Evolutionary conservation across 345 rosid genomes (phyloP).

Genomic region (Mallotus nudiflorus): DNA sequence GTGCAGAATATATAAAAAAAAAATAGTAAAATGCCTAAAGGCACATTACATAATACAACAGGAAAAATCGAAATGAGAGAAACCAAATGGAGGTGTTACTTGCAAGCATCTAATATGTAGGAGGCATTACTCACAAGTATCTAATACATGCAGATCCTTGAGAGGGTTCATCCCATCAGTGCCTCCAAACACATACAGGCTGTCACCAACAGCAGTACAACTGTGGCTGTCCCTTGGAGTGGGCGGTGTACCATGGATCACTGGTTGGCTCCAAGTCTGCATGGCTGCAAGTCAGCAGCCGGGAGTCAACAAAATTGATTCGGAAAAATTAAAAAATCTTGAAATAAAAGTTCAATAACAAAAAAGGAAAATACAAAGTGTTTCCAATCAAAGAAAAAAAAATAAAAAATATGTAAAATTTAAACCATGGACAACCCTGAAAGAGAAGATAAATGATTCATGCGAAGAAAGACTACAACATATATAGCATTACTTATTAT

Average conservation of each 20-base stretch:
- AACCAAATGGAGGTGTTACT: constrained; percentile 27
- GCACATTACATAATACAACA: background rate
- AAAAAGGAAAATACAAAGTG: background rate
- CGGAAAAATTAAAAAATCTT: background rate
- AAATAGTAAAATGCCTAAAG: background rate
- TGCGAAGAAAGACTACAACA: background rate
- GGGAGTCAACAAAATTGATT: background rate
- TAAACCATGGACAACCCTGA: background rate
- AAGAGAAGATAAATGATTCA: constrained; percentile 9
- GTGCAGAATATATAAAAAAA: constrained; percentile 8
- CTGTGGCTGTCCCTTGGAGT: constrained; percentile 93
- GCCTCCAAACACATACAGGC: constrained; percentile 85
- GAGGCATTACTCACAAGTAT: constrained; percentile 58
- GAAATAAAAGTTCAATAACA: constrained; percentile 1
- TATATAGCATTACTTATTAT: background rate
- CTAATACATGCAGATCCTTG: constrained; percentile 76
- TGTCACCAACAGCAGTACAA: constrained; percentile 74
- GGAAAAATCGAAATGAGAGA: constrained; percentile 13
- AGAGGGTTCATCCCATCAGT: constrained; percentile 87
- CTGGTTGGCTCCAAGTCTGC: constrained; percentile 85
- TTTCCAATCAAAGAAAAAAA: background rate
- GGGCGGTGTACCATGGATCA: constrained; percentile 67
- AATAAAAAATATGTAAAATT: background rate
- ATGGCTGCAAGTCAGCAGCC: constrained; percentile 53
- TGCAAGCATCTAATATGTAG: constrained; percentile 82